Conservation (phyloP, 495 filamentous ascomycete genomes). For the Hypoxylon subgilvum region DNA sequence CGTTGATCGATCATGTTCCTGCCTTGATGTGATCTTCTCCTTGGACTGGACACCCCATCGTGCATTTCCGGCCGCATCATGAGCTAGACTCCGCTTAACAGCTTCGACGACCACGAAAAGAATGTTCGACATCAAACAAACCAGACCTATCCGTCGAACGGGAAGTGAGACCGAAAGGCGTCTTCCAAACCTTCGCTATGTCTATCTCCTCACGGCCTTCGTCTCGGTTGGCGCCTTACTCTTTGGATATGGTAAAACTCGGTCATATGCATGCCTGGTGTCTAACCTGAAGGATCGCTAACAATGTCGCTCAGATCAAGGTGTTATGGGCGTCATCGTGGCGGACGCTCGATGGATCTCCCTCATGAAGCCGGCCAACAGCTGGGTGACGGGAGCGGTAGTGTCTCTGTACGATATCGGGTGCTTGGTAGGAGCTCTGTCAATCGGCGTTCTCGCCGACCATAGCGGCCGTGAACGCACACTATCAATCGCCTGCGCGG, state of each 20-base stretch:
- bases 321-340: constrained; percentile 25
- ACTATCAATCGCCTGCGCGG: constrained; percentile 54
- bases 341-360: constrained; percentile 20
- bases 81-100: neutral
- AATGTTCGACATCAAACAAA: constrained; percentile 24
- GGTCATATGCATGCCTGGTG: neutral
- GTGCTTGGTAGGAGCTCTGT: constrained; percentile 51
- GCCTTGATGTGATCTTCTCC: neutral
- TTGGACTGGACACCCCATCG: too few species aligned
- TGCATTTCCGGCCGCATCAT: neutral
- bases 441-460: constrained; percentile 58
- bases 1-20: too few species aligned
- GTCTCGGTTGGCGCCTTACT: constrained; percentile 28
- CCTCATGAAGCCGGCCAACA: constrained; percentile 16
- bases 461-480: constrained; percentile 54
- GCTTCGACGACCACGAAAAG: neutral
- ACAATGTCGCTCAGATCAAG: constrained; percentile 10
- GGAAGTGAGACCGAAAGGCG: neutral
- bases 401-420: constrained; percentile 25
- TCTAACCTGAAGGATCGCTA: neutral
- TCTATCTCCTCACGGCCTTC: constrained; percentile 28
- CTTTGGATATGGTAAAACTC: constrained; percentile 27
- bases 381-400: constrained; percentile 23
- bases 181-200: constrained; percentile 18
- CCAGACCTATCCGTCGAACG: constrained; percentile 5